A percentile compares a stretch with the other conserved stretches of the same genome.
phyloP scores from a whole-genome alignment of 257 asterid genomes.

The Nicotiana paniculata region DNA sequence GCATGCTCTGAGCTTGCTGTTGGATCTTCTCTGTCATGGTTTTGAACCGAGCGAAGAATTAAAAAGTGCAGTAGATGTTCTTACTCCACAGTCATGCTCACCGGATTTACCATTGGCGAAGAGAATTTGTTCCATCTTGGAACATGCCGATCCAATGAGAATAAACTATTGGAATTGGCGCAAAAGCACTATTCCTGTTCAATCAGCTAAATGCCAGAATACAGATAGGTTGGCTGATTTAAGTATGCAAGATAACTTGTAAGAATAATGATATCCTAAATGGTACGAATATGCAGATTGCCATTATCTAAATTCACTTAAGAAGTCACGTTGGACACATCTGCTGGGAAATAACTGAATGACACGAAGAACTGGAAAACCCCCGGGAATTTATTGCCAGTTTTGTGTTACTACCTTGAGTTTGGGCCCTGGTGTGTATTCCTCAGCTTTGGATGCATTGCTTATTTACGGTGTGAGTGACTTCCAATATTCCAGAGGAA shows the following conservation, averaged over 20 bases:
- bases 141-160: slow-evolving; percentile 67
- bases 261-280: not conserved
- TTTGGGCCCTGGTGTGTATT: not conserved
- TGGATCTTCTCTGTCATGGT: slow-evolving; percentile 69
- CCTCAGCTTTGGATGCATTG: not conserved
- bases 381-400: not conserved
- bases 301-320: not conserved
- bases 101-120: slow-evolving; percentile 27
- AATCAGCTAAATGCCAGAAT: slow-evolving; percentile 9
- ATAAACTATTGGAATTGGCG: slow-evolving; percentile 93
- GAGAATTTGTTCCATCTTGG: slow-evolving; percentile 49
- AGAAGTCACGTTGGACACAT: not conserved
- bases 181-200: slow-evolving; percentile 26
- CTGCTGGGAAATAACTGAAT: not conserved
- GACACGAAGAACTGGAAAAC: not conserved
- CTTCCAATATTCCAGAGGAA: not conserved
- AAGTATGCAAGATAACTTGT: not conserved
- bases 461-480: not conserved
- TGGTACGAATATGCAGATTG: not conserved
- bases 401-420: not conserved
- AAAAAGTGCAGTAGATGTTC: slow-evolving; percentile 40
- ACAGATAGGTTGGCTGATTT: slow-evolving; percentile 15
- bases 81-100: slow-evolving; percentile 26
- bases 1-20: slow-evolving; percentile 66
- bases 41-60: slow-evolving; percentile 48